phyloP scores from a whole-genome alignment of 176 grass and related monocot species.

The Carex kokanica region DNA sequence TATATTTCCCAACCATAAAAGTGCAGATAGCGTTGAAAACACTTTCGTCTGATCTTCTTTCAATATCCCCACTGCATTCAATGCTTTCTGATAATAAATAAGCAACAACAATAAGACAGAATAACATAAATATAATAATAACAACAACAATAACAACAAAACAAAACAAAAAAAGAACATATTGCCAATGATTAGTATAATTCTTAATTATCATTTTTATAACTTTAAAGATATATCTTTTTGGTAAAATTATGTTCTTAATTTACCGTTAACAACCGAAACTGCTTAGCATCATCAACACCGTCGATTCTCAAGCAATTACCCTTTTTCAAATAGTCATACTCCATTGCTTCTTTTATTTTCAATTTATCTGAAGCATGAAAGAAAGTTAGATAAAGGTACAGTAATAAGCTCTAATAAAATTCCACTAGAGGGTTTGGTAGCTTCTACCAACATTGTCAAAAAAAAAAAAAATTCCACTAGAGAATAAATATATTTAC shows the following conservation, averaged over 20 bases:
- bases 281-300: slow-evolving; percentile 80
- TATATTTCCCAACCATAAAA: slow-evolving; percentile 94
- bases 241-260: slow-evolving; percentile 9
- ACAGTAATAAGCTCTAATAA: neutral
- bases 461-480: neutral
- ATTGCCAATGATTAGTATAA: neutral
- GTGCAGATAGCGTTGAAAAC: slow-evolving; percentile 78
- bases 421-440: neutral
- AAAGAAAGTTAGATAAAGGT: slow-evolving; percentile 15
- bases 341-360: slow-evolving; percentile 63
- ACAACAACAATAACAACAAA: neutral
- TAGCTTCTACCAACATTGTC: too few relatives aligned
- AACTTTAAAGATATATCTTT: slow-evolving; percentile 34
- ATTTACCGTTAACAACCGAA: slow-evolving; percentile 67
- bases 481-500: slow-evolving; percentile 15
- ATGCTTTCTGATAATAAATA: slow-evolving; percentile 50
- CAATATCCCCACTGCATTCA: slow-evolving; percentile 69
- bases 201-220: slow-evolving; percentile 33
- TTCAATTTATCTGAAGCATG: slow-evolving; percentile 68
- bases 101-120: slow-evolving; percentile 13
- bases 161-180: neutral
- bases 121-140: slow-evolving; percentile 6
- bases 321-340: slow-evolving; percentile 91
- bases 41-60: slow-evolving; percentile 82
- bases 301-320: slow-evolving; percentile 75